Percentiles rank a stretch among this genome's conserved stretches.
These are phyloP conservation scores for Aspergillus coremiiformis DNA, from an alignment of 495 filamentous ascomycete genomes.

Conservation along the genomic window DNA sequence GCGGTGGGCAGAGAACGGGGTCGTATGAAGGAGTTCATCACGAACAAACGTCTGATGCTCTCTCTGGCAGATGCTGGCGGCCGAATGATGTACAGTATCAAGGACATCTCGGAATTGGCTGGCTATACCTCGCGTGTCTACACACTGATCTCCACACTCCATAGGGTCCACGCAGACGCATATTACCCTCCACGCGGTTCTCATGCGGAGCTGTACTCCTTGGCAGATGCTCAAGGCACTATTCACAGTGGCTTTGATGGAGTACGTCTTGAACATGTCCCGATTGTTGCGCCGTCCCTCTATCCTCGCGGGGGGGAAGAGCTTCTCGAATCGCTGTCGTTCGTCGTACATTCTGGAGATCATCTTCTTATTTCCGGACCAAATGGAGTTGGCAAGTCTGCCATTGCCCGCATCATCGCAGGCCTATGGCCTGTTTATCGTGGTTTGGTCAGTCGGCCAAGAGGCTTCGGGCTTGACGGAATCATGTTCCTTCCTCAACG, in stretches of 20 bases:
- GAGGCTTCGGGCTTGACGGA: slow-evolving; percentile 72
- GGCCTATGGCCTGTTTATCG: slow-evolving; percentile 96
- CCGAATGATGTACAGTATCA: slow-evolving; percentile 98
- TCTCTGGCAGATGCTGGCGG: slow-evolving; percentile 94
- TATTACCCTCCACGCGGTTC: slow-evolving; percentile 65
- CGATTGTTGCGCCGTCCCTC: slow-evolving; percentile 78
- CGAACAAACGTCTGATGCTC: slow-evolving; percentile 97
- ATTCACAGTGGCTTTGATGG: slow-evolving; percentile 91
- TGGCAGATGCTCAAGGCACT: slow-evolving; percentile 87
- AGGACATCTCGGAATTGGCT: slow-evolving; percentile 88
- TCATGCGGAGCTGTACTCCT: slow-evolving; percentile 72
- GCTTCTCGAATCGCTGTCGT: slow-evolving; percentile 76
- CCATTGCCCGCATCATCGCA: slow-evolving; percentile 81
- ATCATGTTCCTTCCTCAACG: slow-evolving; percentile 98
- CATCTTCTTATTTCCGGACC: slow-evolving; percentile 92
- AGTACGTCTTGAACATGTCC: slow-evolving; percentile 86
- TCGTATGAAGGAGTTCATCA: slow-evolving; percentile 99
- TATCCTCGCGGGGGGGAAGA: slow-evolving; percentile 80
- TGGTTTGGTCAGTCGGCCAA: slow-evolving; percentile 79
- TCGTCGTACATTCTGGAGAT: slow-evolving; percentile 82
- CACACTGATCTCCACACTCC: slow-evolving; percentile 86
- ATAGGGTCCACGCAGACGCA: slow-evolving; percentile 83
- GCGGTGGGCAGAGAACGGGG: slow-evolving; percentile 58
- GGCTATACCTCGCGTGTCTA: slow-evolving; percentile 96
- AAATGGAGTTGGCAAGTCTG: slow-evolving; percentile 90